phyloP scores from a whole-genome alignment of 2,329 filamentous ascomycete species.

The Xylaria multiplex region DNA sequence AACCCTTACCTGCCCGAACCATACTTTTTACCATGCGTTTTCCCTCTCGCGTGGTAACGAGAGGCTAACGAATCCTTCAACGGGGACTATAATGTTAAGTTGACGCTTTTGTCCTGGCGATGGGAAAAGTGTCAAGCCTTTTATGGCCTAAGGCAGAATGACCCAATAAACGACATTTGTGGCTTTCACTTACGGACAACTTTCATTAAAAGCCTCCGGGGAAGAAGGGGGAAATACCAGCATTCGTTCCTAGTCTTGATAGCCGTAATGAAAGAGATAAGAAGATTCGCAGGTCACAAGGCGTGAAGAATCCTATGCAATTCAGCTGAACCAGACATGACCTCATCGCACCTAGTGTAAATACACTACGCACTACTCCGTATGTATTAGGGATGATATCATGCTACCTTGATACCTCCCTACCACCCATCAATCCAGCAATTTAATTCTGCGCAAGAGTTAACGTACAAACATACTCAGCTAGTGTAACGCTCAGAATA shows the following conservation, averaged over 20 bases:
- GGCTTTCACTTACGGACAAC: constrained; percentile 6
- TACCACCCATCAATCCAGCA: no score
- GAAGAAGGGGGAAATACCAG: not conserved
- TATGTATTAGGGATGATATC: not conserved
- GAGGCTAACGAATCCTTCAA: constrained; percentile 7
- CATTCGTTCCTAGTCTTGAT: constrained; percentile 1
- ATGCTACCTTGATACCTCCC: not conserved
- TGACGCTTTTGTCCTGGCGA: not conserved
- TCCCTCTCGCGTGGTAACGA: not conserved
- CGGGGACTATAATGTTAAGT: not conserved
- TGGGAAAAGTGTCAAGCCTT: not conserved
- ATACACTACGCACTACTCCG: no score
- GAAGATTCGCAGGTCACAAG: constrained; percentile 8
- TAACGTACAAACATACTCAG: no score
- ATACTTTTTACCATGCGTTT: not conserved
- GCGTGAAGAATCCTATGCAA: constrained; percentile 2
- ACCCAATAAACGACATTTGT: not conserved
- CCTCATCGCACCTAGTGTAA: not conserved
- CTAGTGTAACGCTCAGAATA: no score
- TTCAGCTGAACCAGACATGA: no score
- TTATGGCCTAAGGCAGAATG: not conserved
- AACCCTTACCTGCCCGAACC: constrained; percentile 5
- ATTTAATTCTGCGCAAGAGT: no score
- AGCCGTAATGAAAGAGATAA: constrained; percentile 6
- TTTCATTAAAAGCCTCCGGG: constrained; percentile 1